Evolutionary conservation across 345 rosid species (phyloP).

Genomic region (Psidium friedrichsthalianum): DNA sequence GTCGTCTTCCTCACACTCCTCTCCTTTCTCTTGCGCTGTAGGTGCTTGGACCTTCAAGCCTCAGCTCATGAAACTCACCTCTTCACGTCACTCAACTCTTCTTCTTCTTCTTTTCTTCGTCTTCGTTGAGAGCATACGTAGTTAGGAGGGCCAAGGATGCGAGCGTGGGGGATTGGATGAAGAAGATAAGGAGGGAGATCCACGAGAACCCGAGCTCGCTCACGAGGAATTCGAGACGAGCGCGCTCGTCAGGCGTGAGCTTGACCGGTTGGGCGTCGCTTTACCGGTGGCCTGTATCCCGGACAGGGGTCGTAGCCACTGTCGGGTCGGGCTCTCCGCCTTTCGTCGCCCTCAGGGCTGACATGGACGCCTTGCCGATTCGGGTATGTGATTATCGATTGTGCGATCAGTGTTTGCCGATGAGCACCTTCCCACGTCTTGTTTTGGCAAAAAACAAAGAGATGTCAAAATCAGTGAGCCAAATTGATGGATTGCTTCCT

Average conservation of each 20-base stretch:
- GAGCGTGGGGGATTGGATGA: conserved; percentile 32
- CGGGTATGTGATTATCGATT: conserved; percentile 21
- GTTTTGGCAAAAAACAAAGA: background rate
- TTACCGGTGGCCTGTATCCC: conserved; percentile 47
- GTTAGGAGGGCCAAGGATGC: conserved; percentile 18
- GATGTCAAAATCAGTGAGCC: background rate
- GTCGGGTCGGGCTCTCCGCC: conserved; percentile 51
- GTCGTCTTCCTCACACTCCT: background rate
- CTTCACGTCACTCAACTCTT: background rate
- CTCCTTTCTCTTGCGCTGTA: background rate
- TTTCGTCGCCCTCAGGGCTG: conserved; percentile 56
- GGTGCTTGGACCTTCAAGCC: background rate
- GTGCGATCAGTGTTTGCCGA: background rate
- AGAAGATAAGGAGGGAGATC: conserved; percentile 30
- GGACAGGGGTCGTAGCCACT: conserved; percentile 45
- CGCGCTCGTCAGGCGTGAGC: conserved; percentile 32
- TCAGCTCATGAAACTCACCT: background rate
- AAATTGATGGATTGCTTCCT: background rate
- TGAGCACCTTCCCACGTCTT: background rate
- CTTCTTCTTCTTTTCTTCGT: background rate
- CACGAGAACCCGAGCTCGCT: conserved; percentile 53
- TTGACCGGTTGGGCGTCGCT: conserved; percentile 39
- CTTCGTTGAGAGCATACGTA: conserved; percentile 6
- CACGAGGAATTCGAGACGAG: conserved; percentile 50
- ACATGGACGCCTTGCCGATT: conserved; percentile 66